Base-by-base conservation (phyloP, 73 alveolate species). In the Paramecium caudatum region DNA sequence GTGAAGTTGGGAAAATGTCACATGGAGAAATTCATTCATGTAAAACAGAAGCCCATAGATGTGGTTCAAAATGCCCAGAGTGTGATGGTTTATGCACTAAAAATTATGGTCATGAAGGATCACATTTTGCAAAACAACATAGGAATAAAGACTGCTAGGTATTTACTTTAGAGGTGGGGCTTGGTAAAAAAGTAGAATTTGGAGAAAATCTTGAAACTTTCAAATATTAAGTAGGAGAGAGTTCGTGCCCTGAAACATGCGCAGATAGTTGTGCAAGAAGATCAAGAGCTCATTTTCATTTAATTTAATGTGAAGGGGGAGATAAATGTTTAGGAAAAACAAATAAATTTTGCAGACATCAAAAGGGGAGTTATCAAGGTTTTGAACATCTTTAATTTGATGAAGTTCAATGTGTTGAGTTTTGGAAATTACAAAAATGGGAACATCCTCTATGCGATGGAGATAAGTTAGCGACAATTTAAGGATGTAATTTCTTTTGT, bases 281-380 rank as follows among this genome's bases (percentile, higher is more conserved):
- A 62, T 63, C 78, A 30, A 84, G 88, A 37, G 87, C 92, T n/a
- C 92, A 84, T 84, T 48, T 36, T 39, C 92, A 84, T 34, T 25
- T 84, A 84, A 17, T 46, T 15, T 45, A 15, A 84, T 84, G 92
- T 61, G 1, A 5, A 50, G 92, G 92, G 21, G 61, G 61, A 7
- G 8, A 33, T 0, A 6, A 16, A 19, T 84, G 92, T 33, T 19
- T 68, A 36, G 23, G n/a, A 55, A 19, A 55, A 0, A 55, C 23
- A 13, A 21, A 46, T 46, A 3, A 46, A 55, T 4, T 0, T 55
- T n/a, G n/a, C n/a, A 84, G 87, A 23, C 92, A 84, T 84, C 62
- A 47, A 41, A 15, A 55, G 3, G 30, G 25, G 1, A 17, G 9
- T 8, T 84, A 55, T 41, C 19, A 61, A 2, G 36, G 47, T 2